phyloP scores from a whole-genome alignment of 106 monocot genomes.

The Dendrobium huoshanense region DNA sequence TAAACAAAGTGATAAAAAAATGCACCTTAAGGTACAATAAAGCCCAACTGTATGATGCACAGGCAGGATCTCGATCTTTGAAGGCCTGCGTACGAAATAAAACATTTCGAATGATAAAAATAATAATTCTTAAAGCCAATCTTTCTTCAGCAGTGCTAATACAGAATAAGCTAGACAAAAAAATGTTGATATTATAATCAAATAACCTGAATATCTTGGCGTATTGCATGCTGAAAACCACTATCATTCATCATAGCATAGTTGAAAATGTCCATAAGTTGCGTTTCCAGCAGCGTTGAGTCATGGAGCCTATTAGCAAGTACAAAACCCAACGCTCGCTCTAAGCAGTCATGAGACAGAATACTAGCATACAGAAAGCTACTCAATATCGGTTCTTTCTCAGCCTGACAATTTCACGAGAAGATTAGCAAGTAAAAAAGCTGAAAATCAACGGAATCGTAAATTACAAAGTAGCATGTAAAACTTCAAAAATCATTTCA shows the following conservation, averaged over 20 bases:
- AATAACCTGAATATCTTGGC: slow-evolving; percentile 67
- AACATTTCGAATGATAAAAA: too few species aligned
- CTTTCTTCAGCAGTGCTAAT: neutral
- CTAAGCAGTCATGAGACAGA: slow-evolving; percentile 66
- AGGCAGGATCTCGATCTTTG: slow-evolving; percentile 72
- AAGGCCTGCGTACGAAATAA: slow-evolving; percentile 37
- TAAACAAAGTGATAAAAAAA: slow-evolving; percentile 11
- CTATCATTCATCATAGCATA: slow-evolving; percentile 62
- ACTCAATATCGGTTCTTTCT: slow-evolving; percentile 74
- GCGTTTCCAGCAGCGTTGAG: slow-evolving; percentile 60
- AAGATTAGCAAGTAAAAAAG: too few species aligned
- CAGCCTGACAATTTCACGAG: slow-evolving; percentile 33
- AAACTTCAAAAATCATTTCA: too few species aligned
- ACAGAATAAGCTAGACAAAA: neutral
- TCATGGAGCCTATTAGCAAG: slow-evolving; percentile 77
- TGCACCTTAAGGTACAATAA: slow-evolving; percentile 67
- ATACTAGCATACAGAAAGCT: slow-evolving; percentile 79
- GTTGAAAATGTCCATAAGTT: slow-evolving; percentile 73
- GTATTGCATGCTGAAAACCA: slow-evolving; percentile 53
- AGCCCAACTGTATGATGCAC: slow-evolving; percentile 68
- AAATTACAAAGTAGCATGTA: too few species aligned
- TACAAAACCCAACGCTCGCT: slow-evolving; percentile 66
- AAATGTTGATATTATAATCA: neutral
- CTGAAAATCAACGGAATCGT: too few species aligned
- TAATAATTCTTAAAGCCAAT: neutral